Evolutionary conservation across 148 eudicot genomes (phyloP).

Genomic region (Dianthus caryophyllus): DNA sequence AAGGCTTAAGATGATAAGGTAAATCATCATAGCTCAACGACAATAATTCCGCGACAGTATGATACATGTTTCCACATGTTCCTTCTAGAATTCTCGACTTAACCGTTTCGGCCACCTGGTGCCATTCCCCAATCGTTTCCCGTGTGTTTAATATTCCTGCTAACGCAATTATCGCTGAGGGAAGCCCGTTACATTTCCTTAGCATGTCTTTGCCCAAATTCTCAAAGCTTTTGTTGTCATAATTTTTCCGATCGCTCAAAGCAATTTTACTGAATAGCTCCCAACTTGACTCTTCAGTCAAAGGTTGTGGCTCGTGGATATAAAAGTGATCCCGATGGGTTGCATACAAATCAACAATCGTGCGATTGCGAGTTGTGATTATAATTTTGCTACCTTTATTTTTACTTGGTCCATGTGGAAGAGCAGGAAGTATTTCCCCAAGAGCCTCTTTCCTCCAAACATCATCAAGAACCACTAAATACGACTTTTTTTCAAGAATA

Average conservation of each 20-base stretch:
- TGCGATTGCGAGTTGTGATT: slow-evolving; percentile 31
- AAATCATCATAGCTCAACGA: slow-evolving; percentile 16
- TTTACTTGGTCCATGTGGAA: neutral
- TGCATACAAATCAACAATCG: neutral
- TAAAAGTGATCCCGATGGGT: slow-evolving; percentile 1
- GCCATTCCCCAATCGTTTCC: slow-evolving; percentile 16
- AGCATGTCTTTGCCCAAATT: slow-evolving; percentile 33
- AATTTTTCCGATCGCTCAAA: neutral
- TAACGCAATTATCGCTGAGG: slow-evolving; percentile 34
- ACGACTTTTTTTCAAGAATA: slow-evolving; percentile 11
- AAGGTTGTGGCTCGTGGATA: slow-evolving; percentile 20
- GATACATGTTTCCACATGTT: slow-evolving; percentile 5
- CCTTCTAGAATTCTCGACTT: slow-evolving; percentile 6
- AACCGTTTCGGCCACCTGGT: slow-evolving; percentile 6
- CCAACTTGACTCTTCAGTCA: slow-evolving; percentile 34
- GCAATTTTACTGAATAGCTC: slow-evolving; percentile 30
- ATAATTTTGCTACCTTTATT: slow-evolving; percentile 27
- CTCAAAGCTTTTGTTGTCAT: slow-evolving; percentile 5
- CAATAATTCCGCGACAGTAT: slow-evolving; percentile 13
- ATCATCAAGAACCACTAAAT: slow-evolving; percentile 37
- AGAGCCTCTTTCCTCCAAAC: slow-evolving; percentile 31
- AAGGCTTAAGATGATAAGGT: slow-evolving; percentile 15
- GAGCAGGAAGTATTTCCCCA: slow-evolving; percentile 24
- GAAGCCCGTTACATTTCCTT: slow-evolving; percentile 30
- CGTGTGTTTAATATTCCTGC: slow-evolving; percentile 25